A percentile compares a stretch with the other conserved stretches of the same genome.
phyloP scores from a whole-genome alignment of 1,284 basidiomycete species.

The Marasmius oreades region DNA sequence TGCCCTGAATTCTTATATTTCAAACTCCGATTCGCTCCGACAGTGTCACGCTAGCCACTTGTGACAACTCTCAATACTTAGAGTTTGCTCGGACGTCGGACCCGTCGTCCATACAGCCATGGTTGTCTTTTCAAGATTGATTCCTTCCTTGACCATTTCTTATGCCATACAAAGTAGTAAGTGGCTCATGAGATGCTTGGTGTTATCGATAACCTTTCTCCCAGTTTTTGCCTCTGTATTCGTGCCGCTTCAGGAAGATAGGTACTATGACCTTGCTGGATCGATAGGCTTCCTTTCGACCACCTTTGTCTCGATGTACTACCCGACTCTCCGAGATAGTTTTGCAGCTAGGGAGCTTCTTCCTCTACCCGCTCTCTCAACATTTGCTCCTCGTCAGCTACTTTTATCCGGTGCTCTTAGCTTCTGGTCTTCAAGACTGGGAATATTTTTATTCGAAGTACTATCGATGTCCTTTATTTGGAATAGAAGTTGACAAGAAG shows the following conservation, averaged over 20 bases:
- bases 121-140: conserved; percentile 35
- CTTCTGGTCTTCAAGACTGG: conserved; percentile 64
- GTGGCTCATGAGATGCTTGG: conserved; percentile 4
- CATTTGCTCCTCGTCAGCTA: conserved; percentile 61
- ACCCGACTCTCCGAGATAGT: conserved; percentile 47
- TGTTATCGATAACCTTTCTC: background rate
- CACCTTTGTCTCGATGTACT: conserved; percentile 60
- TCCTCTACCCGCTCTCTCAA: conserved; percentile 39
- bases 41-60: background rate
- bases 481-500: background rate
- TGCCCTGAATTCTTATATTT: background rate
- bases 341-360: conserved; percentile 36
- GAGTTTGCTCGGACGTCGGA: background rate
- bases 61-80: background rate
- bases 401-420: conserved; percentile 49
- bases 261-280: conserved; percentile 57
- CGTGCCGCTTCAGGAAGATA: conserved; percentile 55
- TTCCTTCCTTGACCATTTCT: conserved; percentile 32
- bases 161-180: conserved; percentile 37
- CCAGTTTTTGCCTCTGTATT: conserved; percentile 50
- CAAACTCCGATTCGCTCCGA: conserved; percentile 1
- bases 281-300: conserved; percentile 68
- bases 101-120: conserved; percentile 24
- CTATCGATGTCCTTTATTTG: background rate
- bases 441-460: conserved; percentile 58